Conservation (phyloP, 2,329 filamentous ascomycete genomes). For the Bipolaris zeicola region DNA sequence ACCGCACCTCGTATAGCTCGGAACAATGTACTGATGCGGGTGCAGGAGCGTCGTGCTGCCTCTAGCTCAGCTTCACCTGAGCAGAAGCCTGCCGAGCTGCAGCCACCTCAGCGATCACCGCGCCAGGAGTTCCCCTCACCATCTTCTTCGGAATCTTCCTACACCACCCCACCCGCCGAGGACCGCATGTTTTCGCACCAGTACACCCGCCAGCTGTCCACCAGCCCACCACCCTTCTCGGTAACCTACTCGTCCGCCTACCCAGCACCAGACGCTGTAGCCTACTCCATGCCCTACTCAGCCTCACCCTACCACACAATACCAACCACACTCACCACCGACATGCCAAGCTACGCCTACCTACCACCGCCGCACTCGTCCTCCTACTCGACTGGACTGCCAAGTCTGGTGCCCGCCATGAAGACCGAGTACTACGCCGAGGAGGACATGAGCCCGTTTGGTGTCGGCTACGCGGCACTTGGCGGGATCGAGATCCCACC, state of each 20-base stretch:
- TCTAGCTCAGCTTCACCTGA: constrained; percentile 65
- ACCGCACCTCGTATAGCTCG: constrained; percentile 15
- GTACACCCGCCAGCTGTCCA: constrained; percentile 71
- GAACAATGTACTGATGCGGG: constrained; percentile 23
- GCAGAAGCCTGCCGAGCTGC: constrained; percentile 61
- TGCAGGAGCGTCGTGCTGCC: constrained; percentile 71
- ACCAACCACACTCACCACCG: constrained; percentile 45
- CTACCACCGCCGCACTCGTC: constrained; percentile 59
- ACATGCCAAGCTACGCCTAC: constrained; percentile 57
- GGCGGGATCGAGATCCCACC: constrained; percentile 66
- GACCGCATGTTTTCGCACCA: constrained; percentile 70
- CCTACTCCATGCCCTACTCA: constrained; percentile 62
- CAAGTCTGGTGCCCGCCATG: constrained; percentile 64
- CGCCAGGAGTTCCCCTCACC: constrained; percentile 47
- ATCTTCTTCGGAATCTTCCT: constrained; percentile 45
- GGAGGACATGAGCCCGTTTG: constrained; percentile 68
- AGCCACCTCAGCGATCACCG: constrained; percentile 45
- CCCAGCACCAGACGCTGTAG: constrained; percentile 67
- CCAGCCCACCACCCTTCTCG: constrained; percentile 70
- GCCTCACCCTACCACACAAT: constrained; percentile 50
- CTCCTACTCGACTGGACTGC: constrained; percentile 62
- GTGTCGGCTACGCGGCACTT: constrained; percentile 71
- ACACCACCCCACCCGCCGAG: constrained; percentile 64
- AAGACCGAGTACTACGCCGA: constrained; percentile 69
- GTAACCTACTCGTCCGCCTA: constrained; percentile 67